phyloP scores from a whole-genome alignment of 257 asterid genomes.

The Catharanthus roseus region DNA sequence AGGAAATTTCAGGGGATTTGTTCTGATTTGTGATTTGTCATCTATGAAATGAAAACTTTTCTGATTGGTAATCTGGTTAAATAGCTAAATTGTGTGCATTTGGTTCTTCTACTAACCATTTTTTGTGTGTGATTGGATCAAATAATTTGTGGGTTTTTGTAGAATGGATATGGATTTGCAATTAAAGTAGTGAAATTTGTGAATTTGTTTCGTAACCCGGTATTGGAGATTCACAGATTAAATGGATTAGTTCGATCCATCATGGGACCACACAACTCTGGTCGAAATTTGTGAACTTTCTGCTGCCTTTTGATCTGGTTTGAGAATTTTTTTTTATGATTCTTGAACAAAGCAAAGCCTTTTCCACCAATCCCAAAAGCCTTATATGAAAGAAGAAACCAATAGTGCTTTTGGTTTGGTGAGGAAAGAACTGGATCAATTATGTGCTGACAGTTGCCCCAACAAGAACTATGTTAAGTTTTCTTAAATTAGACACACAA shows the following conservation, averaged over 20 bases:
- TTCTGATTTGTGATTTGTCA: neutral
- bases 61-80: neutral
- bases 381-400: neutral
- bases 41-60: neutral
- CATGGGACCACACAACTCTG: too few species aligned
- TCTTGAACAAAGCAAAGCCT: neutral
- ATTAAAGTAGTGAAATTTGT: too few species aligned
- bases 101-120: neutral
- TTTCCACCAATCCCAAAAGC: neutral
- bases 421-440: constrained; percentile 8
- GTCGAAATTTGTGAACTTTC: too few species aligned
- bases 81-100: neutral
- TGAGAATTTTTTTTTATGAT: neutral
- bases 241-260: too few species aligned
- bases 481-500: constrained; percentile 4
- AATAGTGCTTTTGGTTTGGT: constrained; percentile 17
- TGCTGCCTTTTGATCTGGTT: neutral
- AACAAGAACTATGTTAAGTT: neutral
- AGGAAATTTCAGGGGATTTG: neutral
- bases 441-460: constrained; percentile 2
- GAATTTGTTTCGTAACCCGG: too few species aligned
- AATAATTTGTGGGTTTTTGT: too few species aligned
- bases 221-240: too few species aligned
- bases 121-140: neutral
- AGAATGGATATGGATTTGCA: neutral